A percentile compares a stretch with the other conserved stretches of the same genome.
These are phyloP conservation scores for Coemansia sp. DNA, from an alignment of 192 early-diverging fungal genomes.

Conservation along the genomic window DNA sequence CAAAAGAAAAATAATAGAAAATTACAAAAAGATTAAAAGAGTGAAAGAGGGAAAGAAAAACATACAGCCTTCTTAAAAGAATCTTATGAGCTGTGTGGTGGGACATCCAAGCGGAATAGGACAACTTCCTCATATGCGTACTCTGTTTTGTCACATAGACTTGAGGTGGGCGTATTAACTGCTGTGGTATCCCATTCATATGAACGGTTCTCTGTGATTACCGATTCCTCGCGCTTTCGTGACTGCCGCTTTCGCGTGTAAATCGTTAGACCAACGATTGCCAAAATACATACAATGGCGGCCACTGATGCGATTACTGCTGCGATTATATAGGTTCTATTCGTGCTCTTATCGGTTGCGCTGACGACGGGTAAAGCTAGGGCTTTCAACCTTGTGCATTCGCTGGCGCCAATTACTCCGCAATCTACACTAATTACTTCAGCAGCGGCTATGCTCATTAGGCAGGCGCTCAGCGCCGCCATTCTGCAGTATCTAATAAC, in stretches of 20 bases:
- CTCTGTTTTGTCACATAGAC: constrained; percentile 11
- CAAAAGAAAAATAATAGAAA: constrained; percentile 11
- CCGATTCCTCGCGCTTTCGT: not conserved
- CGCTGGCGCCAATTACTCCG: constrained; percentile 9
- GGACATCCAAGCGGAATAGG: constrained; percentile 13
- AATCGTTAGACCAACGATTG: constrained; percentile 10
- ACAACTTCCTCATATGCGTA: constrained; percentile 14
- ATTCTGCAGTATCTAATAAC: not conserved
- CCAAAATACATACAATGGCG: constrained; percentile 3
- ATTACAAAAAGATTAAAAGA: constrained; percentile 9
- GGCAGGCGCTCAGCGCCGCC: not conserved
- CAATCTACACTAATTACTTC: constrained; percentile 16
- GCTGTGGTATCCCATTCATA: constrained; percentile 14
- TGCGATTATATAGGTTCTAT: not conserved
- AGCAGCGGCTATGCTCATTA: not conserved
- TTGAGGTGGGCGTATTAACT: constrained; percentile 13
- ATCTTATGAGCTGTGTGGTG: constrained; percentile 4
- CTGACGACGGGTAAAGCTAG: constrained; percentile 1
- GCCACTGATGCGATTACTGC: constrained; percentile 1
- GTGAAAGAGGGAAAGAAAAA: not conserved
- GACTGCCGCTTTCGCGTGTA: constrained; percentile 6
- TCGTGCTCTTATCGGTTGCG: not conserved
- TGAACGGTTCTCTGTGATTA: not conserved
- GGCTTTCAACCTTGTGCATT: constrained; percentile 20
- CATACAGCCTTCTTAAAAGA: not conserved